Conservation (phyloP, 2,329 filamentous ascomycete genomes). For the Phialophora tarda region DNA sequence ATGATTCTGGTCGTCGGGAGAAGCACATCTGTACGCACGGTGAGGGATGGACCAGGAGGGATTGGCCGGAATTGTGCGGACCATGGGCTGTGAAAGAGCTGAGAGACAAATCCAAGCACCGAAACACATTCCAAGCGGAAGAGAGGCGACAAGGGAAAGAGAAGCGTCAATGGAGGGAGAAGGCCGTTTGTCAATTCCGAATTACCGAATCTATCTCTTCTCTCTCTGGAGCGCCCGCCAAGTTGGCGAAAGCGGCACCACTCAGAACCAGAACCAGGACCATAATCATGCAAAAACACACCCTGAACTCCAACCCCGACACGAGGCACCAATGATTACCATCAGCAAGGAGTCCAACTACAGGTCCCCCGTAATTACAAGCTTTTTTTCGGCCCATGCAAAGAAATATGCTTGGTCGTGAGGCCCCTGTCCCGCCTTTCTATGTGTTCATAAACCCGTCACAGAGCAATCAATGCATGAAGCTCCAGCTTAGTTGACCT, state of each 20-base stretch:
- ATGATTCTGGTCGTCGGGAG: neutral
- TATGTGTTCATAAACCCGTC: slow-evolving; percentile 1
- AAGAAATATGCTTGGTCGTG: neutral
- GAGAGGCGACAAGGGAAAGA: neutral
- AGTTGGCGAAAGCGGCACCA: neutral
- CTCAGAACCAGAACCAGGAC: neutral
- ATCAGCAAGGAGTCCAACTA: neutral
- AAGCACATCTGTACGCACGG: too few relatives aligned
- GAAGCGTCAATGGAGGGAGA: neutral
- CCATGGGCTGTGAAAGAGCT: neutral
- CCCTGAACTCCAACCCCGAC: neutral
- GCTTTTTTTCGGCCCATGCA: neutral
- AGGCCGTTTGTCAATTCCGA: neutral
- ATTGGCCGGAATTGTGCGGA: neutral
- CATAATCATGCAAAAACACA: neutral
- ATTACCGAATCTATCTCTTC: neutral
- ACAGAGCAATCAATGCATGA: neutral
- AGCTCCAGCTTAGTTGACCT: slow-evolving; percentile 34
- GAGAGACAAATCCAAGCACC: neutral
- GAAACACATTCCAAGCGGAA: neutral
- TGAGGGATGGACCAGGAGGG: too few relatives aligned
- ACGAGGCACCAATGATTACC: neutral
- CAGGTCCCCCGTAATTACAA: neutral
- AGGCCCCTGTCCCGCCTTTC: neutral
- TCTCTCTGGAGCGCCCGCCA: neutral